Base-by-base conservation (phyloP, 306 rosid species). In the Pterocarpus santalinus region DNA sequence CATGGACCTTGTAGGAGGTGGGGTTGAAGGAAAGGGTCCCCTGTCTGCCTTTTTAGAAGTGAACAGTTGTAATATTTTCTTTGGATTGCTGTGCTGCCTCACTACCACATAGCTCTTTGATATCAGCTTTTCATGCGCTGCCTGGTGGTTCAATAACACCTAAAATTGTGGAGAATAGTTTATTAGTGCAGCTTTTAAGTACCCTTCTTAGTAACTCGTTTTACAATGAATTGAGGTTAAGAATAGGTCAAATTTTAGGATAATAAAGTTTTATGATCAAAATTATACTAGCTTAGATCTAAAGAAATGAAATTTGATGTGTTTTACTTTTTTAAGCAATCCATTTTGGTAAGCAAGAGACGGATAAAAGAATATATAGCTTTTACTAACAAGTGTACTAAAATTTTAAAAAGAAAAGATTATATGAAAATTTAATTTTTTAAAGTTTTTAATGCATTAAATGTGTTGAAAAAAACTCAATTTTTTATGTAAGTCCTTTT, bases 71-170 rank as follows among this genome's bases (percentile, higher is more conserved):
- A 75, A 58, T 52, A 78, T 80, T 76, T 67, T 86, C 69, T 80
- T 73, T 77, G 89, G 85, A 81, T 82, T 80, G 75, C 72, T 34
- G 85, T 51, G 65, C 65, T 12, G 15, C 76, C 47, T 62, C 67
- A 22, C 72, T 16, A n/a, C 11, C 28, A 17, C 32, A 46, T 33
- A 63, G 9, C 49, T 74, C 73, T 79, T 67, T 76, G 56, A 49
- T 56, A 36, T 47, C 70, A 14, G 57, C 68, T 74, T 80, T 74
- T 66, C 9, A 22, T 71, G 64, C 62, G 14, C 69, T 61, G 65
- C 38, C 78, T 38, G 66, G 14, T 51, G 66, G 16, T 56, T 78
- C 67, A 66, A 49, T 43, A 56, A 63, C 78, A n/a, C 86, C 87
- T 35, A 39, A 69, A 74, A 73, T 77, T 58, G 52, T 46, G 78